Conservation (phyloP, 2,329 filamentous ascomycete genomes). For the Pyrenophora tritici-repentis region DNA sequence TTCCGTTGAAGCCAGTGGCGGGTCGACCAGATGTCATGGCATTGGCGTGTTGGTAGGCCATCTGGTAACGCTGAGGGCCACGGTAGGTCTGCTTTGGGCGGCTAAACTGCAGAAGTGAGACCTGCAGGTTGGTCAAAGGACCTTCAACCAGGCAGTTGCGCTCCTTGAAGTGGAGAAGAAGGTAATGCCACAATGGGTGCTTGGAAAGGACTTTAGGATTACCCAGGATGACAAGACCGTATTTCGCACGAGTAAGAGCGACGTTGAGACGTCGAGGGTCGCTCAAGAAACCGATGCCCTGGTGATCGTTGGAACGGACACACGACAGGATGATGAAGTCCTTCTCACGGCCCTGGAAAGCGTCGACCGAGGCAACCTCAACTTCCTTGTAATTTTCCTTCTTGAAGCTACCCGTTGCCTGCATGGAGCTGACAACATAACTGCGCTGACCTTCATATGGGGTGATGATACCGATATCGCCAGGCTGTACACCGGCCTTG, state of each 20-base stretch:
- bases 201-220: conserved; percentile 98
- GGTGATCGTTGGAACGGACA: conserved; percentile 97
- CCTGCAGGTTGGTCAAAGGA: conserved; percentile 92
- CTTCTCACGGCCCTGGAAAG: conserved; percentile 98
- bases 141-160: conserved; percentile 95
- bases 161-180: conserved; percentile 96
- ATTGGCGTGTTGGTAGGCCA: conserved; percentile 71
- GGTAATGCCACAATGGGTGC: conserved; percentile 95
- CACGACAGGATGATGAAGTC: conserved; percentile 98
- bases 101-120: conserved; percentile 91
- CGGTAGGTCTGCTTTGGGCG: conserved; percentile 92
- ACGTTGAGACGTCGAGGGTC: conserved; percentile 97
- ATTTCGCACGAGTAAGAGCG: conserved; percentile 94
- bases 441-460: conserved; percentile 98
- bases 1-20: conserved; percentile 51
- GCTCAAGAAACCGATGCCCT: conserved; percentile 97
- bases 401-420: conserved; percentile 94
- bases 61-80: conserved; percentile 83
- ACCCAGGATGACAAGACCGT: conserved; percentile 91
- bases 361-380: conserved; percentile 96
- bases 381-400: conserved; percentile 99
- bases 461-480: conserved; percentile 95
- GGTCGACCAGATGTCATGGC: conserved; percentile 59
- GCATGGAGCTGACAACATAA: conserved; percentile 99
- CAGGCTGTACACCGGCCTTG: conserved; percentile 94